These are phyloP conservation scores for Diplodia seriata DNA, from an alignment of 2,329 filamentous ascomycete species.

Conservation along the genomic window DNA sequence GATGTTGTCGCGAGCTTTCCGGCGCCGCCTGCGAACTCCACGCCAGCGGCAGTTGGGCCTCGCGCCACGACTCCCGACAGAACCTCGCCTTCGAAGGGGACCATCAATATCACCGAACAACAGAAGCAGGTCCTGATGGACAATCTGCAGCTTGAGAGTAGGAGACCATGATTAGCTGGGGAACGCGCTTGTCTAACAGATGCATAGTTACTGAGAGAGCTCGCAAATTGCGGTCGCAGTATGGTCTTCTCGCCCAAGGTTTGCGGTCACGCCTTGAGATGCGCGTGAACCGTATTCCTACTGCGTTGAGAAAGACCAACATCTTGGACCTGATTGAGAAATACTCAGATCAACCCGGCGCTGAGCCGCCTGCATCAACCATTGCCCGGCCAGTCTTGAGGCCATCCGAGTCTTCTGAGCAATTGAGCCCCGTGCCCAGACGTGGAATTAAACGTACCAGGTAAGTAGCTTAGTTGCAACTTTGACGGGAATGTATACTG, in stretches of 20 bases:
- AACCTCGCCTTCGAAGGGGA: slow-evolving; percentile 31
- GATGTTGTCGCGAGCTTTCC: slow-evolving; percentile 21
- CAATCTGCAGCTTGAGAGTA: slow-evolving; percentile 88
- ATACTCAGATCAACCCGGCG: slow-evolving; percentile 45
- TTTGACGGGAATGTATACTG: neutral
- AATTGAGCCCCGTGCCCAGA: slow-evolving; percentile 28
- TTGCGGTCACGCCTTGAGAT: slow-evolving; percentile 87
- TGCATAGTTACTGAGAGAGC: slow-evolving; percentile 81
- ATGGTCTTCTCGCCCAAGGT: slow-evolving; percentile 84
- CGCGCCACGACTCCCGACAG: slow-evolving; percentile 37
- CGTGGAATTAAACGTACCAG: slow-evolving; percentile 29
- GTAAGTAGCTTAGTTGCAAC: neutral
- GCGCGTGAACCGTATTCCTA: slow-evolving; percentile 90
- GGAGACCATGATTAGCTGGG: slow-evolving; percentile 3
- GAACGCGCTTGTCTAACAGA: slow-evolving; percentile 20
- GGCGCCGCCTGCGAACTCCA: slow-evolving; percentile 12
- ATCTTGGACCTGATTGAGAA: slow-evolving; percentile 79
- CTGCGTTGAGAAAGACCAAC: slow-evolving; percentile 75
- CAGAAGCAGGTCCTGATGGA: slow-evolving; percentile 90
- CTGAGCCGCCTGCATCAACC: slow-evolving; percentile 30
- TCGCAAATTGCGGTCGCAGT: slow-evolving; percentile 85
- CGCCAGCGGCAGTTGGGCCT: slow-evolving; percentile 35
- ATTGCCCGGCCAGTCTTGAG: slow-evolving; percentile 6
- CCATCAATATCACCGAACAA: slow-evolving; percentile 46
- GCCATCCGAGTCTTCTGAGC: slow-evolving; percentile 17